Percentiles rank a stretch among this genome's conserved stretches.
Conservation (phyloP, 31 red algal genomes). For the Endocladia muricata region DNA sequence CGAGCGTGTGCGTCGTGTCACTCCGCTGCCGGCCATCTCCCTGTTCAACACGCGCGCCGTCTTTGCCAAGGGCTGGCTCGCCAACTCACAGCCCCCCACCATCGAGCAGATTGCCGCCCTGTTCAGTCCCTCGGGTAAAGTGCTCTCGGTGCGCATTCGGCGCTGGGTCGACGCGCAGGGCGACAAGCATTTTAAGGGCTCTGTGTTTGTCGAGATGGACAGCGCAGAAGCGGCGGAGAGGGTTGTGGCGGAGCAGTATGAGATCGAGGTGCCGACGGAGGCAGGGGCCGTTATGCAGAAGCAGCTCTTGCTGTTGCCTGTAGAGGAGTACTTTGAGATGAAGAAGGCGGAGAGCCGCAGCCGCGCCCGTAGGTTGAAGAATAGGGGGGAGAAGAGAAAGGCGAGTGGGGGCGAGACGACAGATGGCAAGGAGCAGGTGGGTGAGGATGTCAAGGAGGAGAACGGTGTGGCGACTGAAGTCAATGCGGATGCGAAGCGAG, state of each 20-base stretch:
- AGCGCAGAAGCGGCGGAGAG: constrained; percentile 59
- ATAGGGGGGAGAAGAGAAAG: neutral
- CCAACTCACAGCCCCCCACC: constrained; percentile 32
- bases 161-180: constrained; percentile 39
- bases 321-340: constrained; percentile 45
- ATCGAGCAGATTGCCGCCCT: constrained; percentile 53
- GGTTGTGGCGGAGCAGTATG: constrained; percentile 61
- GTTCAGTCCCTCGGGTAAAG: constrained; percentile 72
- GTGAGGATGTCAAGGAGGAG: neutral
- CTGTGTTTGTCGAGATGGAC: constrained; percentile 84
- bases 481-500: neutral
- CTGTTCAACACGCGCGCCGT: constrained; percentile 47
- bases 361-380: neutral
- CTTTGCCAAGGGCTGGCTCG: constrained; percentile 75
- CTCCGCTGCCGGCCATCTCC: constrained; percentile 58
- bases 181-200: constrained; percentile 65
- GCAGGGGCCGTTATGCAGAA: constrained; percentile 30
- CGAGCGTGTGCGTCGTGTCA: constrained; percentile 46
- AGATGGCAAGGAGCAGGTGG: neutral
- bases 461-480: too few relatives aligned
- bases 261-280: constrained; percentile 21
- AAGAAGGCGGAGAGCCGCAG: constrained; percentile 49
- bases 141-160: constrained; percentile 59
- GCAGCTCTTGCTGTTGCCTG: constrained; percentile 12
- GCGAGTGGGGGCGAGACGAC: too few relatives aligned